Conservation (phyloP, 768 basidiomycete species). For the Tricholoma hemisulphureum region DNA sequence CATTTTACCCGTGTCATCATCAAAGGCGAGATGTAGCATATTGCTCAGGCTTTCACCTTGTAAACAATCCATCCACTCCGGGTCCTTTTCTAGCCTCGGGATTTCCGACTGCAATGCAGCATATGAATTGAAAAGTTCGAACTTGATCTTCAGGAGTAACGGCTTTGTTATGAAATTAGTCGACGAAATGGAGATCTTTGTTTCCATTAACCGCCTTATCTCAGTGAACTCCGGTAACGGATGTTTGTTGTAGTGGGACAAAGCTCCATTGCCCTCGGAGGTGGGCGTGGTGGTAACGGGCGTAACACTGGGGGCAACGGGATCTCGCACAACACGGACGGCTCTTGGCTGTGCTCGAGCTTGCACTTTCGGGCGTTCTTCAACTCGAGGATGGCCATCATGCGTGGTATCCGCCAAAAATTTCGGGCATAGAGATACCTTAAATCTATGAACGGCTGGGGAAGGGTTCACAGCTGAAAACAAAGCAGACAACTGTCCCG, state of each 20-base stretch:
- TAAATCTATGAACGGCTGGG: slow-evolving; percentile 36
- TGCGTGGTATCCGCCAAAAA: slow-evolving; percentile 13
- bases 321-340: slow-evolving; percentile 11
- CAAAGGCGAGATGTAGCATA: slow-evolving; percentile 29
- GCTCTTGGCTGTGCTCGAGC: slow-evolving; percentile 26
- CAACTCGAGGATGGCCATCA: not conserved
- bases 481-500: slow-evolving; percentile 31
- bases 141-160: slow-evolving; percentile 32
- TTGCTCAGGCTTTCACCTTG: slow-evolving; percentile 22
- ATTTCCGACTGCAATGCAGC: slow-evolving; percentile 32
- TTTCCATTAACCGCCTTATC: slow-evolving; percentile 19
- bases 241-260: slow-evolving; percentile 12
- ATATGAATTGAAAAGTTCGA: slow-evolving; percentile 38
- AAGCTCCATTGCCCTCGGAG: not conserved
- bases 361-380: slow-evolving; percentile 19
- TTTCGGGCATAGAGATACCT: slow-evolving; percentile 42
- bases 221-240: slow-evolving; percentile 17
- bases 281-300: slow-evolving; percentile 2
- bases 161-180: slow-evolving; percentile 5
- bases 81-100: slow-evolving; percentile 27
- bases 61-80: slow-evolving; percentile 32
- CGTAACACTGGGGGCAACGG: slow-evolving; percentile 1
- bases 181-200: slow-evolving; percentile 3
- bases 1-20: slow-evolving; percentile 5
- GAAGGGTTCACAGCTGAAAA: slow-evolving; percentile 38